Conservation (phyloP, 768 basidiomycete genomes). For the Saitozyma podzolica region DNA sequence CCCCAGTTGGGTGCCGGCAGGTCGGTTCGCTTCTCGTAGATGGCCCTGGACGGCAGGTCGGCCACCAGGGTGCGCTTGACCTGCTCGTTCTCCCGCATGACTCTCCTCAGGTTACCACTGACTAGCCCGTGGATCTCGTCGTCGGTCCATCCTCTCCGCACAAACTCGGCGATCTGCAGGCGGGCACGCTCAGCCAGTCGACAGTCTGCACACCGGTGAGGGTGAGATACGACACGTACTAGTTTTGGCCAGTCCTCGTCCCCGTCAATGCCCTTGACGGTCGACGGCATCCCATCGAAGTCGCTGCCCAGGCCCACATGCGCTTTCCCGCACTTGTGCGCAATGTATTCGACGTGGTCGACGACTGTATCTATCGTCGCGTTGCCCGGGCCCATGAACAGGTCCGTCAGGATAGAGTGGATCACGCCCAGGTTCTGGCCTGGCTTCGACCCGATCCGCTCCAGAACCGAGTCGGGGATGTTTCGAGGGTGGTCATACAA, state of each 20-base stretch:
- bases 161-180: conserved; percentile 22
- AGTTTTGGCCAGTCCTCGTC: conserved; percentile 31
- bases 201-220: background rate
- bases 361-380: conserved; percentile 22
- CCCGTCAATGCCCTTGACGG: conserved; percentile 17
- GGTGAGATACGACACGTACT: conserved; percentile 5
- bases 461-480: conserved; percentile 27
- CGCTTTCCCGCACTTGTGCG: conserved; percentile 10
- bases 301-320: conserved; percentile 31
- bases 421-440: conserved; percentile 26
- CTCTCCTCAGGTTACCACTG: conserved; percentile 30
- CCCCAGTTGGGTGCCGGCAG: conserved; percentile 28
- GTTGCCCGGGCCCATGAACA: conserved; percentile 24
- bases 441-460: conserved; percentile 14
- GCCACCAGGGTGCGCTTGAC: conserved; percentile 4
- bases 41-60: conserved; percentile 9
- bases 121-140: conserved; percentile 23
- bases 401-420: background rate
- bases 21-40: conserved; percentile 27
- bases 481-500: conserved; percentile 34
- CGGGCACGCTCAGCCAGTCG: background rate
- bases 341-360: conserved; percentile 36
- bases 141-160: conserved; percentile 31
- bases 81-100: conserved; percentile 24
- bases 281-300: conserved; percentile 25